Evolutionary conservation across 2,329 filamentous ascomycete genomes (phyloP), one percentile per base, ranked within the genome.

Genomic region (Ascochyta fabae): DNA sequence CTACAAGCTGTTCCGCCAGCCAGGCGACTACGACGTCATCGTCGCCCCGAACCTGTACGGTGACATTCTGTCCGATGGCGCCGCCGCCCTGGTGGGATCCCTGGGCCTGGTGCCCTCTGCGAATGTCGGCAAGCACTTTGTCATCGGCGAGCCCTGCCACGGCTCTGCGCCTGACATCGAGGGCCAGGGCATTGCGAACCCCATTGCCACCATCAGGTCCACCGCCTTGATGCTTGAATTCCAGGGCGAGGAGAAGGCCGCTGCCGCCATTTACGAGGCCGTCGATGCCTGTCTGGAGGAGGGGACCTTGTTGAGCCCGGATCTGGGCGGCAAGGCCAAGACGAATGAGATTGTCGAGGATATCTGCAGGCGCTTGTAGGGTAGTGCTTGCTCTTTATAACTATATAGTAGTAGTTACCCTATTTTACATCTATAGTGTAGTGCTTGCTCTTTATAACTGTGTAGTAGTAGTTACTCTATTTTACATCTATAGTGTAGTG

Each of bases 1-100:
- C 55, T 98, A 98, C 86, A 98, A 98, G 83, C 89, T 99, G 53
- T 98, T 98, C 87, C 91, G 94, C 60, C 92, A 98, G 79, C 95
- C 95, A 39, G 85, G 89, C 71, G 89, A 89, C 72, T 99, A 98
- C 86, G 95, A 99, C 76, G 94, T 98, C 65, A 96, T 99, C 67
- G 95, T 99, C 42, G 95, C 94, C 8, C 95, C 94, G 48, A 98
- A 98, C 80, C 85, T 99, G 59, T 98, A 99, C 80, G 95, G 95
- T 65, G 95, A 99, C 78, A 95, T 99, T 66, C 84, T 99, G 35
- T 96, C 92, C 2, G 95, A 99, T 77, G 94, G 92, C 64, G 94
- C 95, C 46, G 95, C 95, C 24, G 95, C 95, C 2, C 87, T 98
- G 27, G 94, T 98, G 26, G 95, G 94, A 41, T 92, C 88, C 51